Evolutionary conservation across 352 stramenopile genomes (phyloP), one percentile per base, ranked within the genome.

Genomic region (Pythium utonaiense): DNA sequence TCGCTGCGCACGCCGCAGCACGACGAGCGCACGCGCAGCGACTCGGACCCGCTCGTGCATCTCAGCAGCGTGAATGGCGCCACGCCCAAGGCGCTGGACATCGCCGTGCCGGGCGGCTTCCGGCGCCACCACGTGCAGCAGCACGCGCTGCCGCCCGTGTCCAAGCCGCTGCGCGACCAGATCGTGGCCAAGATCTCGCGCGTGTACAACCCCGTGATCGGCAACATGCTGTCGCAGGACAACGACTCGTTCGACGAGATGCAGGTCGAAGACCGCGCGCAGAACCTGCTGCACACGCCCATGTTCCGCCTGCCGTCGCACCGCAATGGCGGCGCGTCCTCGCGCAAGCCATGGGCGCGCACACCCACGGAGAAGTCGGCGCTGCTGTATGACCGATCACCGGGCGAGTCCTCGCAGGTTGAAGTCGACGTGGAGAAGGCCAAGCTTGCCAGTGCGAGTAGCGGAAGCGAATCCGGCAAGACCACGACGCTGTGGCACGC

Each of bases 181-280:
- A 93, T 93, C 66, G 69, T 90, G 33, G 72, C 86, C 50, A 74
- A 76, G 40, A 88, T 93, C 51, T 74, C 80, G 51, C 78, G 68
- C 50, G 82, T 92, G 51, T 93, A 93, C 73, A 77, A 93, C 53
- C 82, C 82, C 33, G 90, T 93, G 56, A 93, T 93, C 53, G 79
- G 78, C 53, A 90, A 66, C 59, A 91, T 92, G 49, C 59, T 93
- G 28, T 88, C 80, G 49, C 84, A 93, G 50, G 83, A 91, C 70
- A 91, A 90, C 64, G 84, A 93, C 63, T 59, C 75, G 33, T 93
- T 84, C 64, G 82, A 91, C 55, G 77, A 88, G 56, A 78, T 93
- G 63, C 74, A 73, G 30, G 75, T 86, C 6, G 62, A 89, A 24
- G 77, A 91, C 42, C 80, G 82, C 10, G 80, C 71, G 10, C 57